These are phyloP conservation scores for Aspergillus asperescens DNA, from an alignment of 495 filamentous ascomycete genomes.

Conservation along the genomic window DNA sequence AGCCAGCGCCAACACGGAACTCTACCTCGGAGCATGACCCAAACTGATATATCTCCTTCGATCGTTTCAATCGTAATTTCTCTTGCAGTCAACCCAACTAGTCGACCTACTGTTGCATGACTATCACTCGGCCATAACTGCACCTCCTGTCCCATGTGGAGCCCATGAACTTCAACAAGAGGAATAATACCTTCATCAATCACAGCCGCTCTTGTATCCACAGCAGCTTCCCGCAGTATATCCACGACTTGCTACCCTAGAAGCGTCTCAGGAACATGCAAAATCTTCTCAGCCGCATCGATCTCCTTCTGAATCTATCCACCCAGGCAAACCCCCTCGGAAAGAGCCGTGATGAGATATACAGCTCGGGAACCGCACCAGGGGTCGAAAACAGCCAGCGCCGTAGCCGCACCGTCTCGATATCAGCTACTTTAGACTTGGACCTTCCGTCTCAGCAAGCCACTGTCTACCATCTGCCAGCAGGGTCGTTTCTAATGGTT, in stretches of 20 bases:
- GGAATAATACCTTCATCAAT: conserved; percentile 1
- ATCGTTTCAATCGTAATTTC: conserved; percentile 6
- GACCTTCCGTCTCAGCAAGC: conserved; percentile 42
- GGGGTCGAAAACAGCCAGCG: conserved; percentile 51
- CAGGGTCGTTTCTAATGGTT: conserved; percentile 47
- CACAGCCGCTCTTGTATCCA: background rate
- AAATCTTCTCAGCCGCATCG: background rate
- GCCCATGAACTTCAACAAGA: background rate
- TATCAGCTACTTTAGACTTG: conserved; percentile 53
- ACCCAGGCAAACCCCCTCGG: conserved; percentile 54
- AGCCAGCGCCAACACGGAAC: too few relatives aligned
- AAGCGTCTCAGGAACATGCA: background rate
- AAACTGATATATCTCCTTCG: conserved; percentile 1
- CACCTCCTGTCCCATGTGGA: conserved; percentile 4
- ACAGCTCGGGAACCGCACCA: conserved; percentile 40
- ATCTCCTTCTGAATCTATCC: conserved; percentile 36
- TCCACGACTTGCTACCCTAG: conserved; percentile 1
- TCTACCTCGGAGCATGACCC: conserved; percentile 4
- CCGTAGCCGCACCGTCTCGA: conserved; percentile 54
- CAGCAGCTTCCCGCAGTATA: background rate
- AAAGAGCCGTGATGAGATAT: conserved; percentile 38
- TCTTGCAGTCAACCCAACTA: background rate
- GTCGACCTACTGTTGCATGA: background rate
- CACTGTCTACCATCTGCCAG: conserved; percentile 55
- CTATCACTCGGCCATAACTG: conserved; percentile 5